Base-by-base conservation (phyloP, 1,284 basidiomycete genomes). In the Hortiboletus rubellus region DNA sequence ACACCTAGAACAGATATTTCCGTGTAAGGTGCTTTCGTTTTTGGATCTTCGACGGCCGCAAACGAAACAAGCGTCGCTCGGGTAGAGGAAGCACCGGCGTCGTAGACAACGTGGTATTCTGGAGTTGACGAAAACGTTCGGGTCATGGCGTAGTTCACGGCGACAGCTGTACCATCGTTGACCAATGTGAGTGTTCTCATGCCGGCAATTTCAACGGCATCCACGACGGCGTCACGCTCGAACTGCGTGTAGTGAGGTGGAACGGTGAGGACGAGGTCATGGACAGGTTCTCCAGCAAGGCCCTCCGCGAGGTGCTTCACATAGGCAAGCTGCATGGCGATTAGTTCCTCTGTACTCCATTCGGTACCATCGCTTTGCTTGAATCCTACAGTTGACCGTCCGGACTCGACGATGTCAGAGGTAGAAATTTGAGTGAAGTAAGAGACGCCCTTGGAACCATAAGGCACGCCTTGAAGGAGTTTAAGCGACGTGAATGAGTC, bases 91-190 rank as follows among this genome's bases (percentile, higher is more conserved):
- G 95, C 92, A 40, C 97, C 96, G 1, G 94, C 91, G 68, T 99
- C 97, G 74, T 92, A 98, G 61, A 99, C 89, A 63, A 99, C 76
- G 71, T 99, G 95, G 72, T 88, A 85, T 72, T 97, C 95, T 18
- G 87, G 86, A 2, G 74, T 77, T 9, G 78, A 67, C 1, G 87
- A 77, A 79, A 99, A 99, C 1, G 84, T 83, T 38, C 96, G 84
- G 3, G 94, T 94, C 92, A 98, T 97, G 40, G 96, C 96, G 69
- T 94, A 99, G 78, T 97, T 97, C 63, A 98, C 82, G 9, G 92
- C 95, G 31, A 95, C 88, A 7, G 93, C 94, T 0, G 93, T 90
- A 43, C 96, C 96, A 70, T 99, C 97, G 64, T 95, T 92, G 58
- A 99, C 85, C 59, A 99, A 80, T 0, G 91, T 86, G 30, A 96